phyloP scores from a whole-genome alignment of 176 grass and related monocot species.

The Secale cereale region DNA sequence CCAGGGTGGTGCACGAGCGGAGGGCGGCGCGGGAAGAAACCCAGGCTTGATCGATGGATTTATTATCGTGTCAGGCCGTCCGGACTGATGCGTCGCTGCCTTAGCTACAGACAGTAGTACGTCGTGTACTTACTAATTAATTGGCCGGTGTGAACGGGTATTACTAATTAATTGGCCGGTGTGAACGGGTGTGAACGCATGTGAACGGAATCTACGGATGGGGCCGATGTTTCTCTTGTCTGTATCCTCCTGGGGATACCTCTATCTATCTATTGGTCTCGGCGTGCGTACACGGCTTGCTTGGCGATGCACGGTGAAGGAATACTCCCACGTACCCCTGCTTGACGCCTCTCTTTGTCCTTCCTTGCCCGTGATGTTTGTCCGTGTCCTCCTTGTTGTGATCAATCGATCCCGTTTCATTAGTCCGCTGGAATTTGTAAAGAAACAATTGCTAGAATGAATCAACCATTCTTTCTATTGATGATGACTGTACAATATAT shows the following conservation, averaged over 20 bases:
- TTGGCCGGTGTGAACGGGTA: not conserved
- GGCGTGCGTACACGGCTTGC: not conserved
- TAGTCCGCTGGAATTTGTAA: not conserved
- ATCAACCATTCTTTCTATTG: no score
- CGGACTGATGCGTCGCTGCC: not conserved
- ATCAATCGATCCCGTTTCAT: not conserved
- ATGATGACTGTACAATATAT: no score
- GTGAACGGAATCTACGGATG: conserved; percentile 29
- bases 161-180: not conserved
- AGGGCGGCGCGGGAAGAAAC: not conserved
- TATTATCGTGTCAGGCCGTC: not conserved
- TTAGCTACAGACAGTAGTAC: no score
- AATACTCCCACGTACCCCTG: no score
- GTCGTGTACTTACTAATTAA: no score
- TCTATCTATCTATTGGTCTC: no score
- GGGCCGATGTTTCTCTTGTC: not conserved
- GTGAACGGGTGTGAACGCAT: conserved; percentile 13
- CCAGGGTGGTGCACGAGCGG: conserved; percentile 43
- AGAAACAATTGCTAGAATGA: no score
- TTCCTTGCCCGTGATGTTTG: not conserved
- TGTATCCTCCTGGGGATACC: not conserved
- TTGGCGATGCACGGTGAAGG: not conserved
- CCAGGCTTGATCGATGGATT: not conserved
- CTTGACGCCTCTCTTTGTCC: not conserved
- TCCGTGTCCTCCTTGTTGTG: not conserved